phyloP scores from a whole-genome alignment of 2,329 filamentous ascomycete genomes.

The Juglanconis oblonga region DNA sequence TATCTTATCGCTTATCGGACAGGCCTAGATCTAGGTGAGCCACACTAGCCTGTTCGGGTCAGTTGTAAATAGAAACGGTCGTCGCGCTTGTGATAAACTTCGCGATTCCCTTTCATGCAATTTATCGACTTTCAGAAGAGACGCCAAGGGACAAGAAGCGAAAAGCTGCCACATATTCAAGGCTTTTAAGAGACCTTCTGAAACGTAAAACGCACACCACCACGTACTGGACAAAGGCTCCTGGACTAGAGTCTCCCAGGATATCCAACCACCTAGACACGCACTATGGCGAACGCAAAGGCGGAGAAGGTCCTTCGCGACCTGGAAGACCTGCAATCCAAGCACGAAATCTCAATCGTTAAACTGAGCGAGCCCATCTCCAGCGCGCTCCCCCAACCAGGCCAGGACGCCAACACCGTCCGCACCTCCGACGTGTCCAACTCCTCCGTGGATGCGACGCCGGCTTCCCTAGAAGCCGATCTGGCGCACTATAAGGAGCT shows the following conservation, averaged over 20 bases:
- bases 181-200: not conserved
- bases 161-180: not conserved
- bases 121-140: not conserved
- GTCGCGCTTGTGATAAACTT: not conserved
- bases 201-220: not conserved
- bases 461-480: conserved; percentile 77
- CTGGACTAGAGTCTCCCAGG: no score
- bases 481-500: conserved; percentile 89
- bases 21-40: not conserved
- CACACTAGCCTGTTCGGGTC: not conserved
- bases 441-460: conserved; percentile 63
- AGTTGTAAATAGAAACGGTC: conserved; percentile 3
- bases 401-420: conserved; percentile 33
- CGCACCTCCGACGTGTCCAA: conserved; percentile 72
- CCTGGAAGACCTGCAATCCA: conserved; percentile 52
- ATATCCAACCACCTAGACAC: not conserved
- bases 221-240: no score
- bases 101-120: not conserved
- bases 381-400: conserved; percentile 42
- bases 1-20: conserved; percentile 3
- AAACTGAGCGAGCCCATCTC: conserved; percentile 73
- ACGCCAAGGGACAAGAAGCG: not conserved
- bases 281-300: conserved; percentile 29
- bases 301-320: conserved; percentile 42
- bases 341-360: conserved; percentile 69